These are phyloP conservation scores for Annulohypoxylon bovei DNA, from an alignment of 495 filamentous ascomycete species.

Conservation along the genomic window DNA sequence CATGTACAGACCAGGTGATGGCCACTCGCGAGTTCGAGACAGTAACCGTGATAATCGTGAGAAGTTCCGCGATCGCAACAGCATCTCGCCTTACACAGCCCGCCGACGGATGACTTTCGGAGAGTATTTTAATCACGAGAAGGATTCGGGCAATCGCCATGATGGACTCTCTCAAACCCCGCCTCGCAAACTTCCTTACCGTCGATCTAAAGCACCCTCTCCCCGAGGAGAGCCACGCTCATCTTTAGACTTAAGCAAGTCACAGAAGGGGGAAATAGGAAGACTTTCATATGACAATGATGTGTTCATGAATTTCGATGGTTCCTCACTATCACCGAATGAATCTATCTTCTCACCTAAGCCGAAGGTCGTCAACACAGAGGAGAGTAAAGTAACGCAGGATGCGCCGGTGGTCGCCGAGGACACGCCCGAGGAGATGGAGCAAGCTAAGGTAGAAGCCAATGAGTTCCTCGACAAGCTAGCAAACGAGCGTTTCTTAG, in stretches of 20 bases:
- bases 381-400: background rate
- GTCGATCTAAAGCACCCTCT: conserved; percentile 8
- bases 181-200: background rate
- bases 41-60: background rate
- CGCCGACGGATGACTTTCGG: conserved; percentile 12
- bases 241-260: background rate
- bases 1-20: conserved; percentile 10
- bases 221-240: background rate
- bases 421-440: background rate
- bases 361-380: background rate
- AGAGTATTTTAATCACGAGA: background rate
- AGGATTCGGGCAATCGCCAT: background rate
- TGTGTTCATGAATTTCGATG: background rate
- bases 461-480: conserved; percentile 16
- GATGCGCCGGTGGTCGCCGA: background rate
- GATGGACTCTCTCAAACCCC: background rate
- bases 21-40: background rate
- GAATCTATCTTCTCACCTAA: background rate
- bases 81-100: conserved; percentile 12
- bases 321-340: conserved; percentile 1
- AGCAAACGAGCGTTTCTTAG: background rate
- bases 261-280: conserved; percentile 17
- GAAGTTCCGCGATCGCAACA: background rate
- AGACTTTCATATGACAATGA: conserved; percentile 42
- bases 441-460: conserved; percentile 10